Base-by-base conservation (phyloP, 2,329 filamentous ascomycete species). In the Neonectria coccinea region DNA sequence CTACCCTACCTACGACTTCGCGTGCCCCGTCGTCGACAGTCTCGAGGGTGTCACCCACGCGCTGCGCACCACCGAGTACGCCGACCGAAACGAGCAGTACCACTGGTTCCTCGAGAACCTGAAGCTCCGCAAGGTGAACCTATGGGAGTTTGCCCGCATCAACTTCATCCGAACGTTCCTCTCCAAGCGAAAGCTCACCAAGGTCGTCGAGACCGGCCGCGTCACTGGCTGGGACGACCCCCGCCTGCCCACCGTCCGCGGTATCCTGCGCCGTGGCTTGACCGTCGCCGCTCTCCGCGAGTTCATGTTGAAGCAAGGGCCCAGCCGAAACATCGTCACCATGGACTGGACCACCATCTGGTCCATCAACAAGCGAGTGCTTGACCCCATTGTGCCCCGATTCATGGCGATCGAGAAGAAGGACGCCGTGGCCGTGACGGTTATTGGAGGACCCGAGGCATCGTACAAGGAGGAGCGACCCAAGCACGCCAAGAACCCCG, bases 151-250 rank as follows among this genome's bases (percentile, higher is more conserved):
- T 78, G 87, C 91, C 14, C 88, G 92, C 70, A 89, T 96, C 82
- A 94, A 94, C 85, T 95, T 96, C 75, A 88, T 94, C 79, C 85
- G 87, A 73, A 95, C 92, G 1, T 91, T 95, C 78, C 83, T 96
- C 18, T 95, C 92, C 56, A 96, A 96, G 85, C 89, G 92, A 64
- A 96, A 96, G 83, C 87, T 96, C 41, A 92, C 92, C 65, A 93
- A 93, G 83, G 86, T 96, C 27, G 92, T 96, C 54, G 91, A 94
- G 55, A 84, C 87, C 29, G 91, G 91, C 63, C 86, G 87, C 62
- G 92, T 96, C 50, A 91, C 88, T 85, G 92, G 92, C 68, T 96
- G 92, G 92, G 92, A 96, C 71, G 92, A 95, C 76, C 92, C 92
- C 22, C 89, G 92, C 55, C 93, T 96, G 91, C 92, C 92, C 9